These are phyloP conservation scores for Phytophthora constricta DNA, from an alignment of 352 stramenopile genomes.

Conservation along the genomic window DNA sequence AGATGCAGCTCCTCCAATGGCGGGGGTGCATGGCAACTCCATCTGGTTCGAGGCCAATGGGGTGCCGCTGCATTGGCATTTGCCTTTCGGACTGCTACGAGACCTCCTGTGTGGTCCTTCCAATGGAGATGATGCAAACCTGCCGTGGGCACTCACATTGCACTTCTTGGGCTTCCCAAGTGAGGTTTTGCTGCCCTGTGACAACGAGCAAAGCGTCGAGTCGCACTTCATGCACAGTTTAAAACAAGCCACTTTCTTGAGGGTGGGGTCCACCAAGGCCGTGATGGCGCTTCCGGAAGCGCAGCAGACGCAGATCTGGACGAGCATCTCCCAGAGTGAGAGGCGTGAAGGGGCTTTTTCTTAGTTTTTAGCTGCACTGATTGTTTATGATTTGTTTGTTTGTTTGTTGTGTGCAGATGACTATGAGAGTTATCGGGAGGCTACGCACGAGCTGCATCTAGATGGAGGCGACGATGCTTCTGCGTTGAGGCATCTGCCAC, in stretches of 20 bases:
- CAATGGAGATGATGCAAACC: conserved; percentile 8
- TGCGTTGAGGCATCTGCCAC: conserved; percentile 55
- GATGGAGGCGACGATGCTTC: conserved; percentile 41
- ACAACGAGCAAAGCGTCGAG: conserved; percentile 80
- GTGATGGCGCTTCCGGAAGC: conserved; percentile 84
- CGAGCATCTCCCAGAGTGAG: conserved; percentile 74
- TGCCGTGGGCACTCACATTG: conserved; percentile 81
- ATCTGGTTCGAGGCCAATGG: conserved; percentile 81
- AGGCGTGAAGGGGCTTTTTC: neutral
- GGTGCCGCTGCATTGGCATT: conserved; percentile 76
- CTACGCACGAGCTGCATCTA: conserved; percentile 55
- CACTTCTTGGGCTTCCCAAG: conserved; percentile 80
- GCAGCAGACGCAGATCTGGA: conserved; percentile 86
- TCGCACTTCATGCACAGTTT: conserved; percentile 88
- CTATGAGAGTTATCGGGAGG: conserved; percentile 59
- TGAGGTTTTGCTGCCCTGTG: conserved; percentile 68
- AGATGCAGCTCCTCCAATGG: conserved; percentile 72
- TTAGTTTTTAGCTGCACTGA: neutral
- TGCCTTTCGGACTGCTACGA: conserved; percentile 78
- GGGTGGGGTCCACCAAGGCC: conserved; percentile 76
- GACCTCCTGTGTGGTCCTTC: conserved; percentile 49
- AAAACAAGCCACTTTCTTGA: conserved; percentile 81
- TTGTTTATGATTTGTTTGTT: neutral
- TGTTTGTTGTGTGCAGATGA: conserved; percentile 38
- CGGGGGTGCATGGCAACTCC: conserved; percentile 49